Conservation (phyloP, 345 rosid genomes). For the Kernera saxatilis region DNA sequence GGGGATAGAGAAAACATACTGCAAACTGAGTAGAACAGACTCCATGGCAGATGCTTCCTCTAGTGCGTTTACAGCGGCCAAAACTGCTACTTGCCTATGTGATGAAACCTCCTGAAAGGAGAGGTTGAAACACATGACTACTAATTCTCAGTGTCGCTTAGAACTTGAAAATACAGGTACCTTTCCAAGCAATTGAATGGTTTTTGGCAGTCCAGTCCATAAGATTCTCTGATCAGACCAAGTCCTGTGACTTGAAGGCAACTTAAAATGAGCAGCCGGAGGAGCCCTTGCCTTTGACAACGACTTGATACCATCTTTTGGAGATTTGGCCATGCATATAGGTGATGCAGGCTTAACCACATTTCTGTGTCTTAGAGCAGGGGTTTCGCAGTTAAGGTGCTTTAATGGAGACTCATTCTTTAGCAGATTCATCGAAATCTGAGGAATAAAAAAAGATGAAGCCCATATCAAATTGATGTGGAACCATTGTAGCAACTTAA, state of each 20-base stretch:
- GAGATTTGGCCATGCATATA: constrained; percentile 8
- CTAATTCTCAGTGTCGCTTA: background rate
- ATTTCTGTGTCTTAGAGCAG: constrained; percentile 26
- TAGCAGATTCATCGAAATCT: background rate
- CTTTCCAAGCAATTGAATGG: constrained; percentile 39
- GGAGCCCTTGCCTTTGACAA: constrained; percentile 23
- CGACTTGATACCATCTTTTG: constrained; percentile 19
- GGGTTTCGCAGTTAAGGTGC: constrained; percentile 15
- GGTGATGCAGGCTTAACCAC: constrained; percentile 12
- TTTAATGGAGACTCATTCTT: constrained; percentile 23
- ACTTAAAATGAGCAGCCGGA: constrained; percentile 22
- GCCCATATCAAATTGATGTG: background rate
- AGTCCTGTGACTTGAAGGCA: constrained; percentile 29
- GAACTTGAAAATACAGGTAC: constrained; percentile 9
- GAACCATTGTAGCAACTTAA: background rate
- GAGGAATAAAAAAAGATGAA: background rate
- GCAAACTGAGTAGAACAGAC: constrained; percentile 32
- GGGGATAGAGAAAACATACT: constrained; percentile 27
- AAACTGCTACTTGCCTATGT: constrained; percentile 31
- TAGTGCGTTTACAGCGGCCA: constrained; percentile 32
- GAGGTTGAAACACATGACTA: constrained; percentile 1
- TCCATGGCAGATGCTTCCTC: constrained; percentile 45
- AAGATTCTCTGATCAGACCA: constrained; percentile 32
- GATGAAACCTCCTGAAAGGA: constrained; percentile 34
- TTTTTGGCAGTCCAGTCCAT: constrained; percentile 34